phyloP scores from a whole-genome alignment of 2,329 filamentous ascomycete genomes.

The Botryotinia convoluta region DNA sequence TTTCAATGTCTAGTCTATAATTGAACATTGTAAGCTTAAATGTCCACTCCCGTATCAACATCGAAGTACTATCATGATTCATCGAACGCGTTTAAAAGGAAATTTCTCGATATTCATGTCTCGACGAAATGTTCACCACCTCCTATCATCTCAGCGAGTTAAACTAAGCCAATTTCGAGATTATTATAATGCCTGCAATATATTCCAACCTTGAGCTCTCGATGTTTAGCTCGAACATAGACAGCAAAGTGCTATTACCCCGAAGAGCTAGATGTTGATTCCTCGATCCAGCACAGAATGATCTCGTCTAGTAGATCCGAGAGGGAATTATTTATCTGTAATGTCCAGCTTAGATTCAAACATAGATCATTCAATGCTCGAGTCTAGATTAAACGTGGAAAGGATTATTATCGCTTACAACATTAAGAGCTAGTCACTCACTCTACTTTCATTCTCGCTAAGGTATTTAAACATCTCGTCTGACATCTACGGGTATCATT shows the following conservation, averaged over 20 bases:
- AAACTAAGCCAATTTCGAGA: too few relatives aligned
- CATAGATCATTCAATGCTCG: fast-evolving
- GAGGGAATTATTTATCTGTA: fast-evolving
- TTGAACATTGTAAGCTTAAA: neutral
- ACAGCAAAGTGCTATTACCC: neutral
- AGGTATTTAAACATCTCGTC: neutral
- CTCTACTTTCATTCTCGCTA: neutral
- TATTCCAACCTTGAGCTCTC: too few relatives aligned
- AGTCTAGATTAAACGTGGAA: neutral
- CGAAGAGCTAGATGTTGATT: neutral
- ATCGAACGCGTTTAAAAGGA: too few relatives aligned
- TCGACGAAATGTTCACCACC: too few relatives aligned
- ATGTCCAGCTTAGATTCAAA: neutral
- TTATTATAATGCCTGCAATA: too few relatives aligned
- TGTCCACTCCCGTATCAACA: neutral
- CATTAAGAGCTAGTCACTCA: neutral
- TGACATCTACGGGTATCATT: neutral
- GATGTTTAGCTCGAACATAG: too few relatives aligned
- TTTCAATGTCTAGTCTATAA: neutral
- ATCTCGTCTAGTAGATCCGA: neutral
- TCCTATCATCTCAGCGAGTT: too few relatives aligned
- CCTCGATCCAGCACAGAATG: neutral
- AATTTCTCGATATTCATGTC: too few relatives aligned
- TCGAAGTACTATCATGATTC: neutral
- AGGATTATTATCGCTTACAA: neutral